Base-by-base conservation (phyloP, 169 alveolate genomes). In the Plasmodium coatneyi region DNA sequence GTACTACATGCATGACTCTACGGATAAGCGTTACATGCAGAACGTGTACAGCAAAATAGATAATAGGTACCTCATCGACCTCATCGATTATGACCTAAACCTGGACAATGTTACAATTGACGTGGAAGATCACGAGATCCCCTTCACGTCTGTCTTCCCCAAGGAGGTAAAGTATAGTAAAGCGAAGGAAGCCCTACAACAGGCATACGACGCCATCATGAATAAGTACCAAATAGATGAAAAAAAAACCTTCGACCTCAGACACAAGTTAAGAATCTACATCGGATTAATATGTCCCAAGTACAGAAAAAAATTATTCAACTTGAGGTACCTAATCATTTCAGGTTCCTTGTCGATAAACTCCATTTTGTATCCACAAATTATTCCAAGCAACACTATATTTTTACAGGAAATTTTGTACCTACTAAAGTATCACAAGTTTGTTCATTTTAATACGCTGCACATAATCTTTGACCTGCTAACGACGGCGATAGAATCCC, bases 271-370 rank as follows among this genome's bases (percentile, higher is more conserved):
- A 72, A 78, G 94, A 80, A 89, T 89, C 12, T 89, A 89, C 71
- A 6, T 89, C 10, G 94, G 94, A 41, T 89, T 89, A 70, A 60
- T 89, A 89, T 89, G 94, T 34, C 94, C 94, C 10, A 89, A 89
- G 81, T 89, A 89, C 71, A 60, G 94, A 72, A 89, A 32, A 43
- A 56, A 89, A 70, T 60, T 89, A 80, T 89, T 89, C 72, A 80
- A 89, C 52, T 41, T 89, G 34, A 54, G 94, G 49, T 89, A 80
- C 34, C 34, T 89, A 89, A 80, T 89, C 5, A 54, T 89, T 60
- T 80, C 91, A 2, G 94, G 94, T 39, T 56, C 94, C 3, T 66
- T 89, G 19, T 89, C 94, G 2, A 89, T 89, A 70, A 89, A 79
- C 71, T 89, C 90, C 0, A 80, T 89, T 9, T 36, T 89, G 52